Base-by-base conservation (phyloP, 2,329 filamentous ascomycete species). In the Cladophialophora psammophila region DNA sequence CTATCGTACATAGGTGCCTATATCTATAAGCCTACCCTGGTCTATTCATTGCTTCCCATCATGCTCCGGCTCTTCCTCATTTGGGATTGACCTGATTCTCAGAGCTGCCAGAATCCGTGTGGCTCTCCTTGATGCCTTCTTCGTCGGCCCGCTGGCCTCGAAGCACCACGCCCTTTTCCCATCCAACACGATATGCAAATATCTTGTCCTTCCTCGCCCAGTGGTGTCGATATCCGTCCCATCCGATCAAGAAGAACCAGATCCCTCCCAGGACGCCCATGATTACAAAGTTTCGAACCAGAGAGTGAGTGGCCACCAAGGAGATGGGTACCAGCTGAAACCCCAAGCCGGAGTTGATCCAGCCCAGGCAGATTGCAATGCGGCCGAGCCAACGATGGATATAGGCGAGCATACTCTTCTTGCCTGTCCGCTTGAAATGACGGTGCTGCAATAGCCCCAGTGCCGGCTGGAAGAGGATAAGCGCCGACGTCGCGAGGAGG, bases 381-480 rank as follows among this genome's bases (percentile, higher is more conserved):
- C 86, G 80, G 31, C 86, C 86, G n/a, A 86, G 72, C 85, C 85
- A 87, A 53, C 86, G 77, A 71, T 88, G 86, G 3, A 75, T 48
- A 67, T 84, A 80, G 0, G 82, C 83, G 5, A 80, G 66, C 9
- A 65, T 31, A n/a, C 58, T 63, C 34, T 64, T 63, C 13, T 60
- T 73, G 5, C 78, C 77, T 13, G 80, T 78, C 69, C 80, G 82
- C 64, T 82, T 81, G 77, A 82, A 87, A 45, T 82, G 70, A 4
- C 74, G 64, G 71, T 88, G 86, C 68, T 87, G 86, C 2, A 86
- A 66, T 13, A 80, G 72, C 1, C 86, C 86, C 42, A 85, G 76
- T 1, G 82, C 73, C 0, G 85, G 85, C 70, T 86, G 84, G 69
- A 89, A 84, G 8, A 88, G 78, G 4, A 91, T 80, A 0, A 90